Conservation (phyloP, 768 basidiomycete species). For the Lentinula sp. region DNA sequence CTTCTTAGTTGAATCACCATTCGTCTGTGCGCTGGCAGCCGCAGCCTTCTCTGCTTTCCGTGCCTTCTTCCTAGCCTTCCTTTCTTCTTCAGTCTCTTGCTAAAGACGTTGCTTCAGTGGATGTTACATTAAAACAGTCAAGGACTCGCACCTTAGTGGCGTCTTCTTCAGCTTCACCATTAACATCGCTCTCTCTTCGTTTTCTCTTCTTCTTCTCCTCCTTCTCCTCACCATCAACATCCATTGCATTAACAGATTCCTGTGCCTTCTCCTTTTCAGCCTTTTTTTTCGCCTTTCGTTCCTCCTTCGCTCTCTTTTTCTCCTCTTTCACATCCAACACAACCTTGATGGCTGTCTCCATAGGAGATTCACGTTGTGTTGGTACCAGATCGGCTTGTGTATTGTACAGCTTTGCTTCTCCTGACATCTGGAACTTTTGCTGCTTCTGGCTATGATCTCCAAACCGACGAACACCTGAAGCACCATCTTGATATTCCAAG, state of each 20-base stretch:
- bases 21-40: slow-evolving; percentile 33
- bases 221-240: slow-evolving; percentile 28
- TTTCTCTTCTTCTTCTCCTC: slow-evolving; percentile 35
- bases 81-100: slow-evolving; percentile 78
- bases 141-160: slow-evolving; percentile 28
- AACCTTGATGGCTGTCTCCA: slow-evolving; percentile 67
- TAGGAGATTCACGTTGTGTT: slow-evolving; percentile 77
- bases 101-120: slow-evolving; percentile 16
- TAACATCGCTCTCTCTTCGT: slow-evolving; percentile 54
- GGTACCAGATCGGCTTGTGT: slow-evolving; percentile 81
- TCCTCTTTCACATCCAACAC: slow-evolving; percentile 84
- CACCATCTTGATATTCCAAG: slow-evolving; percentile 78
- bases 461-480: slow-evolving; percentile 63
- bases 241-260: slow-evolving; percentile 32
- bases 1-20: slow-evolving; percentile 43
- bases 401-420: slow-evolving; percentile 82
- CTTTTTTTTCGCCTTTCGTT: slow-evolving; percentile 63
- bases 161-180: slow-evolving; percentile 31
- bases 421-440: slow-evolving; percentile 78
- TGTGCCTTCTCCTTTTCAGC: slow-evolving; percentile 38
- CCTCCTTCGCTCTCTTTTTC: slow-evolving; percentile 77
- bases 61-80: slow-evolving; percentile 74
- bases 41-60: slow-evolving; percentile 72
- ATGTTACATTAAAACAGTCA: not conserved
- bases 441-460: slow-evolving; percentile 62